A percentile compares a stretch with the other conserved stretches of the same genome.
Conservation (phyloP, 1,139 yeast genomes). For the Candida sp. region DNA sequence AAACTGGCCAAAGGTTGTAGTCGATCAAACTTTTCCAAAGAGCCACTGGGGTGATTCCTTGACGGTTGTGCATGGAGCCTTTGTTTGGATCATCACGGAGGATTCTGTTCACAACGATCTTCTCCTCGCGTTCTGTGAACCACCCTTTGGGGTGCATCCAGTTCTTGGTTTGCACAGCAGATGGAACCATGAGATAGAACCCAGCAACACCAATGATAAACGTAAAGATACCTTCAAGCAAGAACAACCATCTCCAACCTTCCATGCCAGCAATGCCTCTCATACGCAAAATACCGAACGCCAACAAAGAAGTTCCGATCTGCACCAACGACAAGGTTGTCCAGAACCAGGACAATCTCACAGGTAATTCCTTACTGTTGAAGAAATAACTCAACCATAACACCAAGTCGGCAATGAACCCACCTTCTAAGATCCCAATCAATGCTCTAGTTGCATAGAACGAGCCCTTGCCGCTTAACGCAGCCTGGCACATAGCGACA, state of each 20-base stretch:
- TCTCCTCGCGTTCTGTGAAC: slow-evolving; percentile 66
- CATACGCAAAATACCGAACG: slow-evolving; percentile 33
- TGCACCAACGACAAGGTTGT: slow-evolving; percentile 21
- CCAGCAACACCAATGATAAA: slow-evolving; percentile 56
- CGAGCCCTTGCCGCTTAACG: slow-evolving; percentile 24
- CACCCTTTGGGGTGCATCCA: slow-evolving; percentile 60
- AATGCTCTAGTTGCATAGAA: slow-evolving; percentile 31
- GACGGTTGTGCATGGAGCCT: slow-evolving; percentile 42
- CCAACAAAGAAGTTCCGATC: slow-evolving; percentile 41
- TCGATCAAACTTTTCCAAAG: slow-evolving; percentile 49
- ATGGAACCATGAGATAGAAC: slow-evolving; percentile 63
- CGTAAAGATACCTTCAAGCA: slow-evolving; percentile 66
- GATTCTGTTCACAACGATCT: slow-evolving; percentile 63
- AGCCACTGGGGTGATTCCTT: slow-evolving; percentile 47
- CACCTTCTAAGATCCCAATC: slow-evolving; percentile 33
- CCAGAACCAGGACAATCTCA: slow-evolving; percentile 26
- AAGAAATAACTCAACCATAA: slow-evolving; percentile 33
- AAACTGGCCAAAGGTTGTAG: slow-evolving; percentile 65
- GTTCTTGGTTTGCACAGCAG: slow-evolving; percentile 57
- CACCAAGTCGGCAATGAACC: slow-evolving; percentile 34
- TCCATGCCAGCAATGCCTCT: slow-evolving; percentile 28
- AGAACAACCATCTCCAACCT: slow-evolving; percentile 72
- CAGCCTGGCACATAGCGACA: slow-evolving; percentile 31
- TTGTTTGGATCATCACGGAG: slow-evolving; percentile 66
- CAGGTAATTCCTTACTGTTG: slow-evolving; percentile 29